phyloP scores from a whole-genome alignment of 371 early-diverging fungal genomes.

The Mucor lusitanicus region DNA sequence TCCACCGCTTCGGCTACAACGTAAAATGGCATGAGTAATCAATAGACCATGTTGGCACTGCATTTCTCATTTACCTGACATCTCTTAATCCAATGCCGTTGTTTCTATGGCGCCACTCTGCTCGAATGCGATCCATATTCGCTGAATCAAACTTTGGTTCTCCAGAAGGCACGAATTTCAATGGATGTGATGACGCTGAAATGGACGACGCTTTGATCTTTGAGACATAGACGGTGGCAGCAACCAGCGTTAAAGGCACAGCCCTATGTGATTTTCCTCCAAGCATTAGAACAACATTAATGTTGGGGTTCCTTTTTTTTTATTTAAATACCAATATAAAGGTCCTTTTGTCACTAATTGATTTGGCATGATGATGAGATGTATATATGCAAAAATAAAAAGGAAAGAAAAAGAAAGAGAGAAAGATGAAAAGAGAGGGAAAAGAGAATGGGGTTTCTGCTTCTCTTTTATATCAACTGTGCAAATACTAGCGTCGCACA shows the following conservation, averaged over 20 bases:
- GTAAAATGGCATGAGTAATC: not conserved
- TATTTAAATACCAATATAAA: conserved; percentile 9
- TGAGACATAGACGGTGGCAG: conserved; percentile 9
- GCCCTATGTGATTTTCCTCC: conserved; percentile 1
- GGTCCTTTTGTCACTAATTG: conserved; percentile 6
- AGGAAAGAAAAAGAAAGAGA: not conserved
- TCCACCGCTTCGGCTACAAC: conserved; percentile 40
- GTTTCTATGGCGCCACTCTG: conserved; percentile 43
- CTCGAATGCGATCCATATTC: conserved; percentile 39
- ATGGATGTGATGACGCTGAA: conserved; percentile 24
- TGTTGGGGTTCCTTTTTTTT: not conserved
- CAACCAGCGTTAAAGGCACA: conserved; percentile 15
- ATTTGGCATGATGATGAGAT: conserved; percentile 6
- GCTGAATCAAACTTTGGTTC: conserved; percentile 37
- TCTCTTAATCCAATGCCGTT: conserved; percentile 46
- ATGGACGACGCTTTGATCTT: conserved; percentile 12
- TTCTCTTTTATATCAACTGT: not conserved
- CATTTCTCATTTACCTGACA: conserved; percentile 32
- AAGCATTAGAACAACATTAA: not conserved
- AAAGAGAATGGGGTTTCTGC: not conserved
- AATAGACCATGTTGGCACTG: not conserved
- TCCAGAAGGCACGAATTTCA: conserved; percentile 37
- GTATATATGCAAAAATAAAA: not conserved
- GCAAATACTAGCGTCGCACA: not conserved
- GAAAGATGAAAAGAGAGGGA: not conserved